A percentile compares a stretch with the other conserved stretches of the same genome.
Evolutionary conservation across 2,329 filamentous ascomycete species (phyloP).

Genomic region (Colletotrichum endophyticum): DNA sequence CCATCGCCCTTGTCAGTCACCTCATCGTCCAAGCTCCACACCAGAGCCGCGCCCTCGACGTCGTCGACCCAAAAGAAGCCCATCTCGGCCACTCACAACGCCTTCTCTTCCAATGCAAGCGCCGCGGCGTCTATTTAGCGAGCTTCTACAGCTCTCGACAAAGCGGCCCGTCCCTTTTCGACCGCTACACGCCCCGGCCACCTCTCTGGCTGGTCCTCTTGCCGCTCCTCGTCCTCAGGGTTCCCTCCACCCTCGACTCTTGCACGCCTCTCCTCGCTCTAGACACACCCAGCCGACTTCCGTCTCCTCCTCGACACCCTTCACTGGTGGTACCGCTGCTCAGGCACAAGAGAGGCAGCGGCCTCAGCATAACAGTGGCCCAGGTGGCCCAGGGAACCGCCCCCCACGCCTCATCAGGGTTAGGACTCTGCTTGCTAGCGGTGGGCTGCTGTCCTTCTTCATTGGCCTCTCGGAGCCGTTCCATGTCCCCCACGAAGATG

Average conservation of each 20-base stretch:
- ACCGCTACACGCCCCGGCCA: neutral
- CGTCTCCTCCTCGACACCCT: neutral
- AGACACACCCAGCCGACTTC: constrained; percentile 11
- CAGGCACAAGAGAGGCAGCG: neutral
- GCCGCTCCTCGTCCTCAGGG: neutral
- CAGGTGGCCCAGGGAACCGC: neutral
- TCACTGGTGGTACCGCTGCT: neutral
- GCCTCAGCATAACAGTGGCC: neutral
- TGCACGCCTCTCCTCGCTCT: constrained; percentile 9
- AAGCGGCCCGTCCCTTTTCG: constrained; percentile 12
- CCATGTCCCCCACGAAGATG: neutral
- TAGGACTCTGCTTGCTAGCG: constrained; percentile 19
- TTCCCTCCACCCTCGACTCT: neutral
- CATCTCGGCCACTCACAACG: constrained; percentile 12
- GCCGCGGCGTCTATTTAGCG: constrained; percentile 19
- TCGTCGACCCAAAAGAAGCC: constrained; percentile 16
- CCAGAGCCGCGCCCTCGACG: constrained; percentile 20
- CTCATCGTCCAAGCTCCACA: constrained; percentile 21
- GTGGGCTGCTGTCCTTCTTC: constrained; percentile 19
- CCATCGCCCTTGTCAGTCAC: constrained; percentile 20
- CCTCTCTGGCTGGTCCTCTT: neutral
- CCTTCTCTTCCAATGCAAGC: constrained; percentile 11
- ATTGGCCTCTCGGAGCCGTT: constrained; percentile 20
- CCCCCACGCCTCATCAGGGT: constrained; percentile 3
- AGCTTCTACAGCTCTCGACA: constrained; percentile 14